phyloP scores from a whole-genome alignment of 140 eudicot species.

The Ambrosia hybrid region DNA sequence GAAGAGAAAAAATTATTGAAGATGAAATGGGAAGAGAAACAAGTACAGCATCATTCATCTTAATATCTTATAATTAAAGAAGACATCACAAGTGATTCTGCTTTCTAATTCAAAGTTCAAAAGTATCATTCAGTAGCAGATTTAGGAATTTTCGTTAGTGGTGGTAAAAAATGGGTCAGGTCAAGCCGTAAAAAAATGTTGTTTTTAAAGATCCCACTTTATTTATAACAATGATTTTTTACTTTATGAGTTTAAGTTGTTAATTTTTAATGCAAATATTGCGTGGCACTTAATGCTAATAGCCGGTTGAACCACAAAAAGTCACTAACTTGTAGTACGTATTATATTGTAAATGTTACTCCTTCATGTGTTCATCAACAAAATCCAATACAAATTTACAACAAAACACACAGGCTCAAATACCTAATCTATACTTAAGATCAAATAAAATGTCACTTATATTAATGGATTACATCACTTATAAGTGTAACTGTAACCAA shows the following conservation, averaged over 20 bases:
- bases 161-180: no score
- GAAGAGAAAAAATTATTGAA: conserved; percentile 1
- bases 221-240: neutral
- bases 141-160: no score
- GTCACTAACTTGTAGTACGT: neutral
- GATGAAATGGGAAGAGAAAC: neutral
- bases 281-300: no score
- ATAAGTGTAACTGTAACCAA: no score
- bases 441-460: no score
- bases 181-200: no score
- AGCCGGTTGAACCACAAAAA: neutral
- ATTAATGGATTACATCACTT: no score
- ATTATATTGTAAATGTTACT: neutral
- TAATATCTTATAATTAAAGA: neutral
- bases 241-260: no score
- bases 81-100: neutral
- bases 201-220: neutral
- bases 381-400: neutral
- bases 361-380: neutral
- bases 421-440: neutral
- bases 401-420: neutral
- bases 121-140: no score
- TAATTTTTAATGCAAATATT: no score
- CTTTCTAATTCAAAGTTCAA: no score
- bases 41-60: conserved; percentile 4